These are phyloP conservation scores for Corylus americana DNA, from an alignment of 306 rosid genomes.

Conservation along the genomic window DNA sequence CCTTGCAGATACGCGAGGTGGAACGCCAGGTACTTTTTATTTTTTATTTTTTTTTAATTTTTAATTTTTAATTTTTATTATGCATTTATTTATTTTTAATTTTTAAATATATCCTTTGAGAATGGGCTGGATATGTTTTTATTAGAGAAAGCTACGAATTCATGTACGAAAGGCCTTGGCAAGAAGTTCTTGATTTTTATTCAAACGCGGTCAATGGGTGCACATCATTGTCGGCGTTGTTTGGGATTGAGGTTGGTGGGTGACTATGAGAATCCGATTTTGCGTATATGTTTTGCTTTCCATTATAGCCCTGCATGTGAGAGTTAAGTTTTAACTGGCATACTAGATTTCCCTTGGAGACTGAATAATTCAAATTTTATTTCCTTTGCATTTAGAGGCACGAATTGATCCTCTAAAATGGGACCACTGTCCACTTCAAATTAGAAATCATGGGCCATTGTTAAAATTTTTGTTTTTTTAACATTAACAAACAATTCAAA, in stretches of 20 bases:
- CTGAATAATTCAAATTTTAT: no score
- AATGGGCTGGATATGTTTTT: constrained; percentile 4
- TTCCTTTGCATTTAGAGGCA: neutral
- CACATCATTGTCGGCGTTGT: constrained; percentile 45
- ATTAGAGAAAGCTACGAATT: constrained; percentile 68
- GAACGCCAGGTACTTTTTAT: constrained; percentile 58
- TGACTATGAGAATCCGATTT: neutral
- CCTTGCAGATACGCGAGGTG: constrained; percentile 66
- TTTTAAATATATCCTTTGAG: neutral
- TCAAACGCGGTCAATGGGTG: constrained; percentile 48
- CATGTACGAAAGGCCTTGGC: constrained; percentile 81
- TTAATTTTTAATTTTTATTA: neutral
- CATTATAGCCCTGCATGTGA: no score
- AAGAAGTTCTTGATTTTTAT: constrained; percentile 64
- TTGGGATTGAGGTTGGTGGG: constrained; percentile 50
- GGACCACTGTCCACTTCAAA: no score
- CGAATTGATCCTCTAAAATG: no score
- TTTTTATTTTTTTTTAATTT: neutral
- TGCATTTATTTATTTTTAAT: no score
- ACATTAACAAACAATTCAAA: no score
- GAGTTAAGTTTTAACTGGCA: neutral
- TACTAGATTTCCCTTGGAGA: neutral
- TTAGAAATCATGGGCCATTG: no score
- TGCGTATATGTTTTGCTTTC: neutral
- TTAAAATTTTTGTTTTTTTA: no score